These are phyloP conservation scores for Trichopus zeylanicus DNA, from an alignment of 116 monocot genomes.

Conservation along the genomic window DNA sequence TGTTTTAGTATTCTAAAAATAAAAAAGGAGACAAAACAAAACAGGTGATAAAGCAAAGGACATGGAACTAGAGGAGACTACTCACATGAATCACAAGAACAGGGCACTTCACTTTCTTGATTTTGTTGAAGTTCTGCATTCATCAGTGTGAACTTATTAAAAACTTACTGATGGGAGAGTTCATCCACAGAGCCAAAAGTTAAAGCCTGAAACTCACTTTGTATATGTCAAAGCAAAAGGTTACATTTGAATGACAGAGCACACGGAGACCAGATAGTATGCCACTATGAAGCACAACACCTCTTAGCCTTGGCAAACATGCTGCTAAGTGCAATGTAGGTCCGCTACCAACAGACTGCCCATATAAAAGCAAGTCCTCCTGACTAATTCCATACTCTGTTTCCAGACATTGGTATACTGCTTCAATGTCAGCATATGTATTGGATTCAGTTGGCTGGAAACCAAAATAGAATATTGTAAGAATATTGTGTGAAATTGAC, in stretches of 20 bases:
- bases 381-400: constrained; percentile 69
- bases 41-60: too few relatives aligned
- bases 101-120: constrained; percentile 71
- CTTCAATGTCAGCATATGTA: constrained; percentile 66
- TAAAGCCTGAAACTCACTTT: constrained; percentile 29
- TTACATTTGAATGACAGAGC: constrained; percentile 54
- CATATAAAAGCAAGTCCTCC: constrained; percentile 58
- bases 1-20: not conserved
- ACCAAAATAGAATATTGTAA: not conserved
- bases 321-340: constrained; percentile 63
- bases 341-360: constrained; percentile 68
- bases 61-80: not conserved
- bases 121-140: constrained; percentile 67
- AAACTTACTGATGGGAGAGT: not conserved
- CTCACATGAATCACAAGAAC: constrained; percentile 85
- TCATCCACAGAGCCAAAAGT: not conserved
- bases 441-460: constrained; percentile 52
- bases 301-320: constrained; percentile 44
- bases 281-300: constrained; percentile 59
- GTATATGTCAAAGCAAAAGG: constrained; percentile 64
- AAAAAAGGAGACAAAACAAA: too few relatives aligned
- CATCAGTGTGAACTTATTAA: constrained; percentile 6
- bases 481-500: too few relatives aligned
- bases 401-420: constrained; percentile 53
- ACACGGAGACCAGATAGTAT: constrained; percentile 60